phyloP scores from a whole-genome alignment of 179 eudicot species.

The Actinidia chinensis region DNA sequence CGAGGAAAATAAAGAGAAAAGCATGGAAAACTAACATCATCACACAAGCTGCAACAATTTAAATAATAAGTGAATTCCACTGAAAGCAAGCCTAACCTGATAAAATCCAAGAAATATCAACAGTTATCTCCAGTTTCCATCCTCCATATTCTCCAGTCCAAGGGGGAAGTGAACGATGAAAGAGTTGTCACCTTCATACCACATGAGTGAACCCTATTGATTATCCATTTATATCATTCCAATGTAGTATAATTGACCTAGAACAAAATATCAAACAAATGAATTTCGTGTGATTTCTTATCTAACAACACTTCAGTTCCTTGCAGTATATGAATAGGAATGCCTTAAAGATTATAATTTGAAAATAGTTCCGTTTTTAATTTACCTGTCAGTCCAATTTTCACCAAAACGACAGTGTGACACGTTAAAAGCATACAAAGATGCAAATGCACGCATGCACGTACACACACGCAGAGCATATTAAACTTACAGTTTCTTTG shows the following conservation, averaged over 20 bases:
- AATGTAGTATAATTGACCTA: constrained; percentile 95
- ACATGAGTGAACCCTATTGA: constrained; percentile 65
- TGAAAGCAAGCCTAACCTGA: constrained; percentile 48
- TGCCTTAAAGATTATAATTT: neutral
- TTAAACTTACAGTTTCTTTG: constrained; percentile 57
- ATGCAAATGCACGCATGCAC: neutral
- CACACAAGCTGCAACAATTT: no score
- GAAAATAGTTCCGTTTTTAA: neutral
- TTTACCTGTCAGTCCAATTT: neutral
- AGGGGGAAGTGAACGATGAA: constrained; percentile 95
- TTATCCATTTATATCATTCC: constrained; percentile 94
- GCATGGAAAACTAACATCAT: no score
- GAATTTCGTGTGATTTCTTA: constrained; percentile 1
- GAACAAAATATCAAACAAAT: constrained; percentile 13
- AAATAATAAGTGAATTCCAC: no score
- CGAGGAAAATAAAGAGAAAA: no score
- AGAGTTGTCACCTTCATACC: constrained; percentile 98
- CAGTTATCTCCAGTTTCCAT: constrained; percentile 93
- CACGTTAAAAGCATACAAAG: neutral
- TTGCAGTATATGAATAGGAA: neutral
- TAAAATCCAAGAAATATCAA: constrained; percentile 90
- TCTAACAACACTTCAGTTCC: neutral
- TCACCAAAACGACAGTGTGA: neutral
- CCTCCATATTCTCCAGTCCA: constrained; percentile 99
- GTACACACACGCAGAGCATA: neutral